Base-by-base conservation (phyloP, 352 stramenopile species). In the Peronospora farinosa region DNA sequence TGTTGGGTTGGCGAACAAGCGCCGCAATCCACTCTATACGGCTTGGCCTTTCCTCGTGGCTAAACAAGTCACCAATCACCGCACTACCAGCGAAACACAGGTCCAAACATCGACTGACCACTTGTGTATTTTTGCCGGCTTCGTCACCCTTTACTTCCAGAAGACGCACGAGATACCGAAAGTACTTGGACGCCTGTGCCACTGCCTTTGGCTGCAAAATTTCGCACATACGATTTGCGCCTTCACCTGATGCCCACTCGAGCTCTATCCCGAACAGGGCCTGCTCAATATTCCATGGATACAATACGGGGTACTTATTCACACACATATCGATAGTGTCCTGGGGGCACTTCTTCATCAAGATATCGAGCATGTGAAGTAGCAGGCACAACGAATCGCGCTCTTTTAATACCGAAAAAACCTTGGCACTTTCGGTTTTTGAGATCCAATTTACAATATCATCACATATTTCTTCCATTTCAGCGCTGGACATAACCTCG, bases 361-460 rank as follows among this genome's bases (percentile, higher is more conserved):
- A 56, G 40, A 94, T 65, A 40, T 88, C 80, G 2, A 94, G 61
- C 21, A 89, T 51, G 43, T 94, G 84, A 0, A 94, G 60, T 6
- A 90, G 46, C 3, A 94, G 46, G 40, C 79, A 91, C 15, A 92
- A 51, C 16, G 84, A 89, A 21, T 83, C 53, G 17, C 63, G 74
- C 33, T 87, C 71, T 31, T 66, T 62, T 8, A 91, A 57, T 0
- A 57, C 60, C 17, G 59, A 55, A 10, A 90, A 53, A 0, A 67
- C 76, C 35, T 80, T 74, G 28, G 28, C 40, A 28, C 62, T 65
- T 19, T 88, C 65, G 35, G 84, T 72, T 15, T 91, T 72, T 7
- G 82, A 79, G 23, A 94, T 77, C 59, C 66, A 86, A 49, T 74
- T 80, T n/a, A 91, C 71, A 25, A 94, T 77, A 17, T 89, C 78